These are phyloP conservation scores for Diaporthe sp. DNA, from an alignment of 2,329 filamentous ascomycete species.

Conservation along the genomic window DNA sequence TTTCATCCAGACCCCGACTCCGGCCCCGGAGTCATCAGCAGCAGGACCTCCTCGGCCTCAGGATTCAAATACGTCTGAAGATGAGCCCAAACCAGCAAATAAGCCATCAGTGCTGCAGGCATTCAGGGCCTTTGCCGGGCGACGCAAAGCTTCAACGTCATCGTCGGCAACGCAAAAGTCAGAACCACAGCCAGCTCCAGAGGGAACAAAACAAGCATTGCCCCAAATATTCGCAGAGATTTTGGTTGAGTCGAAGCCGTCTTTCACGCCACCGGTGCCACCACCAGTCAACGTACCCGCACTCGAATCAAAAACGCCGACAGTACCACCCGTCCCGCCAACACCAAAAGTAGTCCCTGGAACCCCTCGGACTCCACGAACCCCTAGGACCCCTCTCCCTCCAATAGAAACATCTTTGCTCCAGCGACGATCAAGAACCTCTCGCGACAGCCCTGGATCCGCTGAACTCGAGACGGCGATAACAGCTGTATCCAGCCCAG, in stretches of 20 bases:
- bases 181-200: background rate
- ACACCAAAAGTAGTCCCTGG: background rate
- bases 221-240: too few species aligned
- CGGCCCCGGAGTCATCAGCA: background rate
- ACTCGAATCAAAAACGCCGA: background rate
- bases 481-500: slow-evolving; percentile 19
- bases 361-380: slow-evolving; percentile 23
- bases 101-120: slow-evolving; percentile 17
- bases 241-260: background rate
- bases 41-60: background rate
- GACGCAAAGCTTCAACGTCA: background rate
- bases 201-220: background rate
- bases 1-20: slow-evolving; percentile 23
- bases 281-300: background rate
- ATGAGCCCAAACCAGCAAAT: background rate
- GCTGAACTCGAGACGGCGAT: slow-evolving; percentile 30
- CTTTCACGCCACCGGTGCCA: background rate
- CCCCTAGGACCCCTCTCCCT: slow-evolving; percentile 5
- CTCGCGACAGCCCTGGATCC: background rate
- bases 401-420: background rate
- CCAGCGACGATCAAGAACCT: background rate
- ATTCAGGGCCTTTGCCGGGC: background rate
- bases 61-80: background rate
- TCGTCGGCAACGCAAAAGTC: background rate
- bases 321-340: background rate